phyloP scores from a whole-genome alignment of 2,329 filamentous ascomycete species.

The Corinectria fuckeliana region DNA sequence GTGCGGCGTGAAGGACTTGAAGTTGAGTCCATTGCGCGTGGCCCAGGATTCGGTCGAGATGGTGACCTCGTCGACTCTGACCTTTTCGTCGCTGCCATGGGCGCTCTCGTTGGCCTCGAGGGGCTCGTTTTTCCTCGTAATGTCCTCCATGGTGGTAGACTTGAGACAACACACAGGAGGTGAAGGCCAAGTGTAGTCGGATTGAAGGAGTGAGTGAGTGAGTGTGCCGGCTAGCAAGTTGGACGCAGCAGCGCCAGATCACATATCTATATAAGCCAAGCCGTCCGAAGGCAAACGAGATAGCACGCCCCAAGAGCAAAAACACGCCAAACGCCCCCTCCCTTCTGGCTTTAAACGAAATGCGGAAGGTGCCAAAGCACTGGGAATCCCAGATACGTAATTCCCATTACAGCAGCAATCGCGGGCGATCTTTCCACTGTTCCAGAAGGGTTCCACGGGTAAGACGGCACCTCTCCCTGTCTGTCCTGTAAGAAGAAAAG shows the following conservation, averaged over 20 bases:
- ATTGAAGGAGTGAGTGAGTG: not conserved
- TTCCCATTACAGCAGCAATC: constrained; percentile 6
- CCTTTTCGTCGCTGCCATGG: constrained; percentile 29
- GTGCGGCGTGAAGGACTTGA: constrained; percentile 31
- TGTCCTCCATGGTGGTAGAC: constrained; percentile 32
- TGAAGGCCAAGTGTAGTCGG: not conserved
- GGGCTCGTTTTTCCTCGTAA: constrained; percentile 24
- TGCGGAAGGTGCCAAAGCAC: constrained; percentile 12
- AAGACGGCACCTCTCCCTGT: constrained; percentile 14
- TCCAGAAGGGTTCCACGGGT: constrained; percentile 17
- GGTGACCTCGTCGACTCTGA: constrained; percentile 3
- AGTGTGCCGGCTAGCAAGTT: too few species aligned
- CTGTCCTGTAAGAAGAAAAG: constrained; percentile 16
- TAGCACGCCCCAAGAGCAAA: too few species aligned
- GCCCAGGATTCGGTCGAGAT: constrained; percentile 30
- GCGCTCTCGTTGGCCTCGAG: constrained; percentile 20
- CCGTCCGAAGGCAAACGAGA: not conserved
- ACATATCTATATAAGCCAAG: constrained; percentile 4
- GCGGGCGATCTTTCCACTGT: not conserved
- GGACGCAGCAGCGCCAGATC: not conserved
- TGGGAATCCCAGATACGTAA: constrained; percentile 17
- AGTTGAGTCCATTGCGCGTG: constrained; percentile 36
- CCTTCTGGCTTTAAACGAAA: constrained; percentile 9
- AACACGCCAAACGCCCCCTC: too few species aligned
- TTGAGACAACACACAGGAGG: too few species aligned